Percentiles rank a stretch among this genome's conserved stretches.
Conservation (phyloP, 768 basidiomycete species). For the Naganishia vaughanmartiniae region DNA sequence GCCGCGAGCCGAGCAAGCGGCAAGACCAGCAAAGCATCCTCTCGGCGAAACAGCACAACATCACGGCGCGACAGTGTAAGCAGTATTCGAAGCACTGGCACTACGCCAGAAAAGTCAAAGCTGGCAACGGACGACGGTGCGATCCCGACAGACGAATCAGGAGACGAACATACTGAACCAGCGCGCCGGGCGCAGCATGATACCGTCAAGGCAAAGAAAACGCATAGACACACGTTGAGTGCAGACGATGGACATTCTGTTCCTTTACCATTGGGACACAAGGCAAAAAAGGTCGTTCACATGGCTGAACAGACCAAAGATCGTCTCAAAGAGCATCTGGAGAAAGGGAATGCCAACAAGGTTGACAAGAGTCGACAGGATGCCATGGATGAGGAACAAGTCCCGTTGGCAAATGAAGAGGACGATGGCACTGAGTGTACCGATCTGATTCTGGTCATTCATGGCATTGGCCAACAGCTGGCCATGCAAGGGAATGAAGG, state of each 20-base stretch:
- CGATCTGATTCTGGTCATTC: slow-evolving; percentile 56
- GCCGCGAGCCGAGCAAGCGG: slow-evolving; percentile 39
- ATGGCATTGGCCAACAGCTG: slow-evolving; percentile 55
- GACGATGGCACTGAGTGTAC: slow-evolving; percentile 51
- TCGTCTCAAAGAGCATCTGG: slow-evolving; percentile 31
- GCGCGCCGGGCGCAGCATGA: not conserved
- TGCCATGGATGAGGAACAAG: slow-evolving; percentile 48
- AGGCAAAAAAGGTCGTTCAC: slow-evolving; percentile 25
- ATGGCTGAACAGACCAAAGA: slow-evolving; percentile 33
- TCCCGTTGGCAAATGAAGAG: slow-evolving; percentile 43
- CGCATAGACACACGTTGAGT: slow-evolving; percentile 7
- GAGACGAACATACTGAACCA: slow-evolving; percentile 1
- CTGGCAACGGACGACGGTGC: slow-evolving; percentile 2
- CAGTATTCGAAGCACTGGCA: slow-evolving; percentile 29
- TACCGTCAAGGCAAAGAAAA: slow-evolving; percentile 1
- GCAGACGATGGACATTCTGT: slow-evolving; percentile 26
- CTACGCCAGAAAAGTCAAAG: slow-evolving; percentile 13
- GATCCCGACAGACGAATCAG: slow-evolving; percentile 14
- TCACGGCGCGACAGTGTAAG: slow-evolving; percentile 43
- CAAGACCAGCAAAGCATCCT: slow-evolving; percentile 26
- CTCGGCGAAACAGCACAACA: slow-evolving; percentile 21
- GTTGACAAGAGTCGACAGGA: slow-evolving; percentile 33
- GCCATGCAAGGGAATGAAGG: slow-evolving; percentile 53
- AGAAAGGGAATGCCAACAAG: slow-evolving; percentile 16
- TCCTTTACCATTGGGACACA: slow-evolving; percentile 13